A percentile compares a stretch with the other conserved stretches of the same genome.
These are phyloP conservation scores for Saccharata proteae DNA, from an alignment of 2,329 filamentous ascomycete genomes.

Conservation along the genomic window DNA sequence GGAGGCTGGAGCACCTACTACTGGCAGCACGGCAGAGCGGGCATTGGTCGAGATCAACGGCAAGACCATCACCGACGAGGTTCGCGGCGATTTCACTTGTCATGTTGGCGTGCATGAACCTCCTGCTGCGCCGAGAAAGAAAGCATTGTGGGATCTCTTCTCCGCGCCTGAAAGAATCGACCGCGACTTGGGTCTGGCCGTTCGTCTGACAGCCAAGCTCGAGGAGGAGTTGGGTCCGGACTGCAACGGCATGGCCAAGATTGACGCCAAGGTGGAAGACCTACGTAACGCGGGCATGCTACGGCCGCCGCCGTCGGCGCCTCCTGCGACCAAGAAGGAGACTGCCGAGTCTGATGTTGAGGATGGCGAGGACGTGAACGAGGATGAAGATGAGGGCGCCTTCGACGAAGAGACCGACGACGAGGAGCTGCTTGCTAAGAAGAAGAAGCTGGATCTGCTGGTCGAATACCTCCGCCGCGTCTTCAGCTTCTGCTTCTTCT, in stretches of 20 bases:
- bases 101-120: conserved; percentile 95
- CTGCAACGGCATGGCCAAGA: conserved; percentile 64
- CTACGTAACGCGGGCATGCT: conserved; percentile 65
- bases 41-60: conserved; percentile 91
- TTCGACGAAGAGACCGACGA: conserved; percentile 74
- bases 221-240: conserved; percentile 71
- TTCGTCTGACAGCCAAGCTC: conserved; percentile 70
- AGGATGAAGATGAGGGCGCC: conserved; percentile 53
- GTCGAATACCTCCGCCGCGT: conserved; percentile 95
- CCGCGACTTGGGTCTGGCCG: conserved; percentile 74
- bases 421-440: conserved; percentile 78
- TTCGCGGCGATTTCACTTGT: conserved; percentile 90
- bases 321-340: conserved; percentile 47
- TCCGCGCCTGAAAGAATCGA: conserved; percentile 88
- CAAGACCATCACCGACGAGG: conserved; percentile 91
- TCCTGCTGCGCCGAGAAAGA: conserved; percentile 74
- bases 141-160: conserved; percentile 93
- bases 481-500: conserved; percentile 99
- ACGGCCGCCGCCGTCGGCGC: conserved; percentile 48
- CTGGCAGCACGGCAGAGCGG: conserved; percentile 56
- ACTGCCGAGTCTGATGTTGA: conserved; percentile 54
- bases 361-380: conserved; percentile 56
- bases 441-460: conserved; percentile 91
- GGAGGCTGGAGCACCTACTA: conserved; percentile 20
- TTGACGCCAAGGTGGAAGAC: conserved; percentile 78